Conservation (phyloP, 305 asterid genomes). For the Rubia peregrina region DNA sequence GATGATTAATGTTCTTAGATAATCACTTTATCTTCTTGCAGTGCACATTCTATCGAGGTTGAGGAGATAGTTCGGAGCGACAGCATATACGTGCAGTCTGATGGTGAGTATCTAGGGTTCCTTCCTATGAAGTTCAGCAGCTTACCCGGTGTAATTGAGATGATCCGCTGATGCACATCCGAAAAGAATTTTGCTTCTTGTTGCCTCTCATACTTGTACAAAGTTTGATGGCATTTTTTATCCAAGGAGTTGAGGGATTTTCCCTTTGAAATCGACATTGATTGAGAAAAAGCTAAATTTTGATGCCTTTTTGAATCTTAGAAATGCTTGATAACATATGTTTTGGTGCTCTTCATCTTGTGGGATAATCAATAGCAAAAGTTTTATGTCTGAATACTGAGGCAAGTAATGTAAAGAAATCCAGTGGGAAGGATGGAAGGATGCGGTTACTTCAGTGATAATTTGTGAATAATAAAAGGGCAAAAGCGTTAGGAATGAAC, state of each 20-base stretch:
- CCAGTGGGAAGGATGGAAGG: background rate
- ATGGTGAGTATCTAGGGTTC: constrained; percentile 77
- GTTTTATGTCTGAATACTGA: background rate
- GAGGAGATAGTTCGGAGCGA: constrained; percentile 43
- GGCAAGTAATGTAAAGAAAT: background rate
- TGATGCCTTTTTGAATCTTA: background rate
- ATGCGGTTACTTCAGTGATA: background rate
- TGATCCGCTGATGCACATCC: constrained; percentile 42
- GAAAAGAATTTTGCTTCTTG: background rate
- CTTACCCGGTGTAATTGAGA: constrained; percentile 56
- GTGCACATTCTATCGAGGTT: constrained; percentile 54
- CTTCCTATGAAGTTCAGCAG: constrained; percentile 63
- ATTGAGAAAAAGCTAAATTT: background rate
- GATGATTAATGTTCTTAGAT: background rate
- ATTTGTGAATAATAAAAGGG: too few species aligned
- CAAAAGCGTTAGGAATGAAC: too few species aligned
- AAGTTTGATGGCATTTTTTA: background rate
- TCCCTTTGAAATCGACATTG: background rate
- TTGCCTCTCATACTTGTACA: background rate
- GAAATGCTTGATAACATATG: background rate
- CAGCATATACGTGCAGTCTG: constrained; percentile 70
- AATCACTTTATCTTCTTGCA: constrained; percentile 25
- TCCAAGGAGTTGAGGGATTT: too few species aligned
- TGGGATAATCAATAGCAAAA: background rate
- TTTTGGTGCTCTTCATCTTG: background rate